Base-by-base conservation (phyloP, 2,329 filamentous ascomycete genomes). In the Chalaropsis thielavioides region DNA sequence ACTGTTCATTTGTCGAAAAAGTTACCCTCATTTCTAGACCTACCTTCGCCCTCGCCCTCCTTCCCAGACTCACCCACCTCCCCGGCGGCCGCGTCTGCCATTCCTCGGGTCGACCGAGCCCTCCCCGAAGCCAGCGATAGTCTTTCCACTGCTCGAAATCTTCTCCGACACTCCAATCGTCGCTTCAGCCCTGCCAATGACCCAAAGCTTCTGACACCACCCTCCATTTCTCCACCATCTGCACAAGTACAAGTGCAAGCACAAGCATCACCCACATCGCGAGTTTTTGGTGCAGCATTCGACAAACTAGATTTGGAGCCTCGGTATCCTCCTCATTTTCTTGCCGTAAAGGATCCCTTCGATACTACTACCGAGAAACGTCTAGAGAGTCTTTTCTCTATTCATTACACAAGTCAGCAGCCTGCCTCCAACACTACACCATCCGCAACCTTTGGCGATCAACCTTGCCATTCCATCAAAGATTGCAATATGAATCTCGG, bases 401-500 rank as follows among this genome's bases (percentile, higher is more conserved):
- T 15, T 35, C 38, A 38, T 35, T 13, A 13, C n/a, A 35, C 31
- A 35, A 31, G 54, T n/a, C 54, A 31, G 27, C 24, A 31, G 24
- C 17, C 27, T 17, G 17, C n/a, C 38, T 58, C 54, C 7, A 17
- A 19, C 54, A 35, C 17, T 38, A 35, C n/a, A 38, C 31, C n/a
- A 46, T 46, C 13, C 5, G 17, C 27, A 58, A 17, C 19, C 19
- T 58, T 15, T 8, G 54, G 54, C 54, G 31, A 64, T 13, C 62
- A 54, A 46, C 41, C 17, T 51, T 27, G 63, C 51, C 68, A 72
- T 67, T 69, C 71, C 65, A 69, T 75, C 69, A 69, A 70, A 73
- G 61, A 63, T 51, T 65, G 76, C 76, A 73, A 79, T 64, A 85
- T 85, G 80, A 84, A 83, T 69, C 81, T 82, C 69, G 81, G 81